These are phyloP conservation scores for Tetracladium setigerum DNA, from an alignment of 495 filamentous ascomycete species.

Conservation along the genomic window DNA sequence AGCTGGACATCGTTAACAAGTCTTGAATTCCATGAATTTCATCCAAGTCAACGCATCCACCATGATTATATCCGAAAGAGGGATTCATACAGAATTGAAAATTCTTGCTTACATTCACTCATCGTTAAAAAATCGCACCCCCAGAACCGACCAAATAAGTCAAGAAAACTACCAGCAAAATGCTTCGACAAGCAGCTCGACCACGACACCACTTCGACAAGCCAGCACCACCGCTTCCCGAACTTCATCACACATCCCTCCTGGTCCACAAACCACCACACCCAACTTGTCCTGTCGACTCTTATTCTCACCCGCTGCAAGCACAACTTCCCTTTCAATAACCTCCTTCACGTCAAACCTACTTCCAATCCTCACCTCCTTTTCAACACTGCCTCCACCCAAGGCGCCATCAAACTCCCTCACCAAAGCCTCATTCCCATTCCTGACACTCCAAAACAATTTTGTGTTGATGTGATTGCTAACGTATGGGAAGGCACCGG, in stretches of 20 bases:
- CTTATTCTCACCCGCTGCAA: slow-evolving; percentile 23
- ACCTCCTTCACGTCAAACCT: slow-evolving; percentile 21
- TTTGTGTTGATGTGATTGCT: slow-evolving; percentile 29
- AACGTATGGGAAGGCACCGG: slow-evolving; percentile 24
- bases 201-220: slow-evolving; percentile 5
- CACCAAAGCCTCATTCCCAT: slow-evolving; percentile 12
- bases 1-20: too few relatives aligned
- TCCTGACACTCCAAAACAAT: slow-evolving; percentile 29
- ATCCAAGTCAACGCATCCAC: too few relatives aligned
- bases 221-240: slow-evolving; percentile 3
- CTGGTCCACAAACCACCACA: slow-evolving; percentile 32
- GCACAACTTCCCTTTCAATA: neutral
- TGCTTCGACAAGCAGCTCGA: slow-evolving; percentile 13
- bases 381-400: slow-evolving; percentile 13
- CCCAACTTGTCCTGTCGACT: slow-evolving; percentile 25
- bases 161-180: slow-evolving; percentile 13
- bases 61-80: too few relatives aligned
- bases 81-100: too few relatives aligned
- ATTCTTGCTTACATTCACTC: too few relatives aligned
- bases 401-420: slow-evolving; percentile 20
- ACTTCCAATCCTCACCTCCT: slow-evolving; percentile 25
- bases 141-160: too few relatives aligned
- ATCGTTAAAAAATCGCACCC: too few relatives aligned
- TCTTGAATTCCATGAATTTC: too few relatives aligned
- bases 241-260: slow-evolving; percentile 10